phyloP scores from a whole-genome alignment of 768 basidiomycete genomes.

The Rubroboletus satanas region DNA sequence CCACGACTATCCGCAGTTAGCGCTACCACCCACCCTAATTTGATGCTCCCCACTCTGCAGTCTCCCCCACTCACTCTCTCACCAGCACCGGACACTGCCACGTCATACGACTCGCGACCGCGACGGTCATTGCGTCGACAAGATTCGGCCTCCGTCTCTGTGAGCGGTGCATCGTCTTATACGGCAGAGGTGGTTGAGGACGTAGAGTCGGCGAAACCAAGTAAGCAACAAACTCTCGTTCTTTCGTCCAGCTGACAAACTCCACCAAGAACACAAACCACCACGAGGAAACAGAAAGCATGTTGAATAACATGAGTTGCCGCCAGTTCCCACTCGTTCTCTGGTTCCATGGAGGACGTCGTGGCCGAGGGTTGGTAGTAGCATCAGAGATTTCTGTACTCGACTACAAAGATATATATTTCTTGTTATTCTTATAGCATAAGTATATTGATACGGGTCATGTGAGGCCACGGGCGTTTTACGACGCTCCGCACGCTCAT shows the following conservation, averaged over 20 bases:
- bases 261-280: slow-evolving; percentile 19
- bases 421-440: slow-evolving; percentile 21
- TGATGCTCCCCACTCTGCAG: slow-evolving; percentile 16
- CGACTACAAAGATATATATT: slow-evolving; percentile 22
- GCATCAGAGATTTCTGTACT: slow-evolving; percentile 18
- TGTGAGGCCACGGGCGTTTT: not conserved
- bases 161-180: slow-evolving; percentile 31
- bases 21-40: slow-evolving; percentile 21
- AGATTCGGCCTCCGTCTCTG: slow-evolving; percentile 29
- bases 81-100: slow-evolving; percentile 20
- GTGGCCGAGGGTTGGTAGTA: not conserved
- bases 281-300: slow-evolving; percentile 23
- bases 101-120: slow-evolving; percentile 24
- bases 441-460: slow-evolving; percentile 1
- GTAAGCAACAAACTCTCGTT: slow-evolving; percentile 17
- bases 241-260: not conserved
- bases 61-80: slow-evolving; percentile 21
- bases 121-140: slow-evolving; percentile 27
- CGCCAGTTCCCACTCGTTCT: not conserved
- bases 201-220: slow-evolving; percentile 24
- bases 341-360: not conserved
- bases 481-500: not conserved
- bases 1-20: slow-evolving; percentile 32
- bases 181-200: slow-evolving; percentile 29
- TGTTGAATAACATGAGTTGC: slow-evolving; percentile 16